Evolutionary conservation across 768 basidiomycete species (phyloP).

Genomic region (Mycena olivaceomarginata): DNA sequence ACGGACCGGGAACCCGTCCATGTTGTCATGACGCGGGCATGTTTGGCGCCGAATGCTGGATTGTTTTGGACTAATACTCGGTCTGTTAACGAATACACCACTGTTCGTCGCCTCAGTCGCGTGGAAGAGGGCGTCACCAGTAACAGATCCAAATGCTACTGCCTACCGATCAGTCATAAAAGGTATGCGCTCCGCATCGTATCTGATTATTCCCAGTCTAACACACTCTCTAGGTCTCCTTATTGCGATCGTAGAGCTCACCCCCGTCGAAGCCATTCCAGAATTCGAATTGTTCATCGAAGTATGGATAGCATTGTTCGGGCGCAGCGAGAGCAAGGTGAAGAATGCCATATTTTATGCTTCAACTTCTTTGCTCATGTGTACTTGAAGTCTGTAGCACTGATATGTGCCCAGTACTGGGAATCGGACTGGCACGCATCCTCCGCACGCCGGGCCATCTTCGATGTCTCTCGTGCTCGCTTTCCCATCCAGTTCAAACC

Average conservation of each 20-base stretch:
- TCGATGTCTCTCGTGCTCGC: conserved; percentile 88
- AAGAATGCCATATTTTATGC: neutral
- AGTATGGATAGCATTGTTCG: conserved; percentile 88
- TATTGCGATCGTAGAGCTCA: conserved; percentile 83
- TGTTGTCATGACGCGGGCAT: conserved; percentile 74
- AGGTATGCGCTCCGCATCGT: conserved; percentile 66
- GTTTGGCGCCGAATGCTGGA: conserved; percentile 75
- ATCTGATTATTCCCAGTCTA: neutral
- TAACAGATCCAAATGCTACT: conserved; percentile 86
- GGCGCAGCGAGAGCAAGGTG: conserved; percentile 76
- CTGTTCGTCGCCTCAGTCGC: conserved; percentile 85
- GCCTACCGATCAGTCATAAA: conserved; percentile 90
- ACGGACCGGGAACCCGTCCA: conserved; percentile 77
- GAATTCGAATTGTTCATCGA: conserved; percentile 84
- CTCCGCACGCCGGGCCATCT: conserved; percentile 82
- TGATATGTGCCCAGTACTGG: conserved; percentile 91
- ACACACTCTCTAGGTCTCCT: conserved; percentile 76
- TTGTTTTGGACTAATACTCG: conserved; percentile 76
- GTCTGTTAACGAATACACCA: conserved; percentile 80
- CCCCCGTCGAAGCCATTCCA: conserved; percentile 85
- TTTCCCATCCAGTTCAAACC: conserved; percentile 89
- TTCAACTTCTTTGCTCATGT: neutral
- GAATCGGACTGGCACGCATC: conserved; percentile 82
- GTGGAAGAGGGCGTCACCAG: conserved; percentile 79
- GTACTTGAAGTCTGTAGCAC: conserved; percentile 68